phyloP scores from a whole-genome alignment of 2,329 filamentous ascomycete genomes.

The Ceratocystis papillata region DNA sequence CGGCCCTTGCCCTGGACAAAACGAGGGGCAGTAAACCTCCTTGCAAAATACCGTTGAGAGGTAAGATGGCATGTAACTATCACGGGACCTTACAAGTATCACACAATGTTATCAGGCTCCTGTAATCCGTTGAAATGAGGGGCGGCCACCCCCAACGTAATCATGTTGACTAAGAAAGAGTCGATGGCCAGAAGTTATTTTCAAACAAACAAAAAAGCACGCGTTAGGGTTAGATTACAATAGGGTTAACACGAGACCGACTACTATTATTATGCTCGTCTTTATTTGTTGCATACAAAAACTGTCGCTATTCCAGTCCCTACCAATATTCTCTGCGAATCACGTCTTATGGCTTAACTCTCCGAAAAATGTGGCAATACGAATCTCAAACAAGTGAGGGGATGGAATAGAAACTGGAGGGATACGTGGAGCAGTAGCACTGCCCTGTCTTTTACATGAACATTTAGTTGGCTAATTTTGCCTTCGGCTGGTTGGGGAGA shows the following conservation, averaged over 20 bases:
- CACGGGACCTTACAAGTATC: not conserved
- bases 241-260: not conserved
- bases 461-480: not conserved
- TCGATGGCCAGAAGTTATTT: too few species aligned
- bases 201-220: too few species aligned
- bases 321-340: not conserved
- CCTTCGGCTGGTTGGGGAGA: not conserved
- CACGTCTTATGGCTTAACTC: not conserved
- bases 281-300: constrained; percentile 1
- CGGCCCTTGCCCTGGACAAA: not conserved
- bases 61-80: not conserved
- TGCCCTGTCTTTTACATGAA: not conserved
- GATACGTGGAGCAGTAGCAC: not conserved
- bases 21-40: not conserved
- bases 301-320: too few species aligned
- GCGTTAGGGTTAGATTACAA: not conserved
- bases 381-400: constrained; percentile 11
- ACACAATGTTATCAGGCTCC: not conserved
- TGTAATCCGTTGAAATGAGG: too few species aligned
- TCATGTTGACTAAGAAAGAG: too few species aligned
- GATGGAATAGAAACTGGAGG: not conserved
- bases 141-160: too few species aligned
- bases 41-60: not conserved
- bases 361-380: constrained; percentile 3
- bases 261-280: not conserved